phyloP scores from a whole-genome alignment of 2,329 filamentous ascomycete genomes.

The Nectriaceae sp. region DNA sequence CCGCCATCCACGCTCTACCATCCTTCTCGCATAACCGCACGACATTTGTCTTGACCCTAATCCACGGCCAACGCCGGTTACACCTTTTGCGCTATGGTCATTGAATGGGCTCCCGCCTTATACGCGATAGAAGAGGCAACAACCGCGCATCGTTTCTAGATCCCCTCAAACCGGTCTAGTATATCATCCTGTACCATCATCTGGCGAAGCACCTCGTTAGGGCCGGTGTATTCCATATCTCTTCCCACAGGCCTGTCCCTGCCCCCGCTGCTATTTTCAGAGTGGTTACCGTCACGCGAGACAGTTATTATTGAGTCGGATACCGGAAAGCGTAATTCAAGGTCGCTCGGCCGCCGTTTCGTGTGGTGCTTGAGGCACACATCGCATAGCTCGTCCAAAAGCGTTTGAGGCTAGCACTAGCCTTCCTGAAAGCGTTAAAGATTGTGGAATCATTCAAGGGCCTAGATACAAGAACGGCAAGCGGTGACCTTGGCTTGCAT shows the following conservation, averaged over 20 bases:
- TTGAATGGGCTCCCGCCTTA: not conserved
- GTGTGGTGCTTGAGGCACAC: not conserved
- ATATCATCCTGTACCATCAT: not conserved
- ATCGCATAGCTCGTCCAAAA: not conserved
- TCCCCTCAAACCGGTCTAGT: not conserved
- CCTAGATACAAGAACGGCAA: no score
- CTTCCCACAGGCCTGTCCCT: not conserved
- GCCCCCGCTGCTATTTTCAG: not conserved
- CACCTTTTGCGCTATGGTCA: not conserved
- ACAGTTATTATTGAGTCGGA: not conserved
- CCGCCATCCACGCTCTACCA: conserved; percentile 1
- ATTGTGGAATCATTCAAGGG: no score
- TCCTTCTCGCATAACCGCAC: not conserved
- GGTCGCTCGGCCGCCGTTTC: not conserved
- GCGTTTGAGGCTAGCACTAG: no score
- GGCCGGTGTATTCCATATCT: conserved; percentile 1
- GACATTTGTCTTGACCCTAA: not conserved
- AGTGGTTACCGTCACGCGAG: not conserved
- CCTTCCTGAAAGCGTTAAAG: no score
- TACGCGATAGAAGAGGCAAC: not conserved
- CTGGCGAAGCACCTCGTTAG: conserved; percentile 1
- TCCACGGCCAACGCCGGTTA: not conserved
- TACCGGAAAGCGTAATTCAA: not conserved
- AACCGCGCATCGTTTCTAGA: not conserved
- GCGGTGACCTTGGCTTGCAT: no score